phyloP scores from a whole-genome alignment of 2,329 filamentous ascomycete species.

The Xylaria sp. region DNA sequence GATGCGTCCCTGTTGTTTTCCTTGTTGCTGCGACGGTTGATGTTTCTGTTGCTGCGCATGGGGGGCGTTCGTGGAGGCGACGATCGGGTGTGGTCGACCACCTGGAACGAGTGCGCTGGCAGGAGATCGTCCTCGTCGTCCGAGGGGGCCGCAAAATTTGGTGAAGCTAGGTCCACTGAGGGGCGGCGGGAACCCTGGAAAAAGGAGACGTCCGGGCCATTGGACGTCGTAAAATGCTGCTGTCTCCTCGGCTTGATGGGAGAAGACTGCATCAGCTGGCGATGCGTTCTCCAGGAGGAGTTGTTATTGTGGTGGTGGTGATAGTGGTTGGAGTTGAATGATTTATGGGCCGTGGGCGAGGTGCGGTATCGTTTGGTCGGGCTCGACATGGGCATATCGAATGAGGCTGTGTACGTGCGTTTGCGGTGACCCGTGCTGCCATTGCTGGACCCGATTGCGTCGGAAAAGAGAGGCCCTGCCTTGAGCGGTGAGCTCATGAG shows the following conservation, averaged over 20 bases:
- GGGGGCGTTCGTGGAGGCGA: conserved; percentile 87
- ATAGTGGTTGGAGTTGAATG: conserved; percentile 52
- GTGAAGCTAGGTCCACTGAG: conserved; percentile 62
- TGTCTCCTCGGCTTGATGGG: conserved; percentile 78
- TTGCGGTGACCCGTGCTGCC: conserved; percentile 68
- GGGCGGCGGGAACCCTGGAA: conserved; percentile 72
- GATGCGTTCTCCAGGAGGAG: conserved; percentile 73
- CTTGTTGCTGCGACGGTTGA: conserved; percentile 52
- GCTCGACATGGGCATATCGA: conserved; percentile 58
- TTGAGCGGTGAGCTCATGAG: conserved; percentile 87
- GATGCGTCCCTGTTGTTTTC: conserved; percentile 47
- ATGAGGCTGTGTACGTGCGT: conserved; percentile 62
- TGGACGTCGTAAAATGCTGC: conserved; percentile 72
- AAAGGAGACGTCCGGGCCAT: conserved; percentile 76
- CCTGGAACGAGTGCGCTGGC: conserved; percentile 73
- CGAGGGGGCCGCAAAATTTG: conserved; percentile 64
- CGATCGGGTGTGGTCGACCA: conserved; percentile 66
- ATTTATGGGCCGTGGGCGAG: conserved; percentile 63
- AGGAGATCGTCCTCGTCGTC: conserved; percentile 86
- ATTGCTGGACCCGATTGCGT: conserved; percentile 73
- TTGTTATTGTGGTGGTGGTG: conserved; percentile 39
- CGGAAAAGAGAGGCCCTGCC: conserved; percentile 75
- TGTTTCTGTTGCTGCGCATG: conserved; percentile 58
- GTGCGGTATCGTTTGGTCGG: conserved; percentile 72
- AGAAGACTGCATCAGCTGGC: conserved; percentile 82